Evolutionary conservation across 495 filamentous ascomycete species (phyloP).

Genomic region (Penicillium robsamsonii): DNA sequence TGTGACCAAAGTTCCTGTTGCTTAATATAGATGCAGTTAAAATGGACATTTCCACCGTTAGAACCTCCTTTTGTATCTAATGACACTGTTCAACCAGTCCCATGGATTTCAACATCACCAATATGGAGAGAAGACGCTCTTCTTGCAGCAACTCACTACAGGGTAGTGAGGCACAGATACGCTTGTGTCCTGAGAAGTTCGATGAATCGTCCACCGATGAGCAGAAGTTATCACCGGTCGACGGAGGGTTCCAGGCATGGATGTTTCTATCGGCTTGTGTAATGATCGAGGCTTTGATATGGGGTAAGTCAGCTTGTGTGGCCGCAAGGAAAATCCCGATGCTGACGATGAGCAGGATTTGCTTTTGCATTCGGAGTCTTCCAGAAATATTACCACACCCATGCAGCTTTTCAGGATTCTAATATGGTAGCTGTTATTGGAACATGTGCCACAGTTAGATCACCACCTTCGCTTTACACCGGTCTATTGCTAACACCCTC

Average conservation of each 20-base stretch:
- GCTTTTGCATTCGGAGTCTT: conserved; percentile 28
- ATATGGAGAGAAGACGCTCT: conserved; percentile 8
- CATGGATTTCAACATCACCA: neutral
- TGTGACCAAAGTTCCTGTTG: conserved; percentile 7
- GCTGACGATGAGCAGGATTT: conserved; percentile 17
- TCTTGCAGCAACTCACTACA: conserved; percentile 5
- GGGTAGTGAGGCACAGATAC: conserved; percentile 4
- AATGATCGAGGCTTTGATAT: conserved; percentile 15
- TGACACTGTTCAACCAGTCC: neutral
- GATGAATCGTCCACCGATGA: neutral
- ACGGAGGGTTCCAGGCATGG: conserved; percentile 14
- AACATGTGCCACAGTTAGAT: conserved; percentile 47
- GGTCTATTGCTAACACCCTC: neutral
- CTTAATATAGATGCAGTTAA: conserved; percentile 3
- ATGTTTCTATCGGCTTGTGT: conserved; percentile 14
- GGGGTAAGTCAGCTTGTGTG: conserved; percentile 1
- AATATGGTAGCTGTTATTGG: conserved; percentile 44
- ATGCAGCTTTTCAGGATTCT: conserved; percentile 29
- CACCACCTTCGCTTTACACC: neutral
- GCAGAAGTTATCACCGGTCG: conserved; percentile 4
- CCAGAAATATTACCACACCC: conserved; percentile 32
- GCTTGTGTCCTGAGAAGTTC: conserved; percentile 6
- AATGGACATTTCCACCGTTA: conserved; percentile 1
- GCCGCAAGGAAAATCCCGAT: neutral
- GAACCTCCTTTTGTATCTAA: neutral